Base-by-base conservation (phyloP, 2,329 filamentous ascomycete species). In the Apiospora koreana region DNA sequence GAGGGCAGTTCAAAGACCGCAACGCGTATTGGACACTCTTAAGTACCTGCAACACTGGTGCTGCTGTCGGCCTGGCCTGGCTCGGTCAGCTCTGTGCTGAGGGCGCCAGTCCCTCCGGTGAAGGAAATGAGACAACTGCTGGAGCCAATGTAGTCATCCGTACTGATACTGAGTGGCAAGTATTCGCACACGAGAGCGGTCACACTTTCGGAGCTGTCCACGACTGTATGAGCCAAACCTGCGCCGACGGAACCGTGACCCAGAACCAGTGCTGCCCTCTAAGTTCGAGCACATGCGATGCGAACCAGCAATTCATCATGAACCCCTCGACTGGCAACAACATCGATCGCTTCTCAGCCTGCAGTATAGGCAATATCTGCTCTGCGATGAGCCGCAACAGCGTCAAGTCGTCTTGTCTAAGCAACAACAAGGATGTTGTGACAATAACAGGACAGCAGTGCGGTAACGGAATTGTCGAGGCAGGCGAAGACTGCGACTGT, bases 151-250 rank as follows among this genome's bases (percentile, higher is more conserved):
- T 99, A 0, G 94, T 99, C 28, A 91, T 96, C 35, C 90, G 90
- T 73, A 97, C 94, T 0, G 86, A 88, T 28, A 92, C 90, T 3
- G 95, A 97, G 79, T 98, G 95, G 95, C 94, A 98, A 80, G 93
- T 98, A 71, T 94, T 98, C 81, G 95, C 95, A 41, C 95, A 98
- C 79, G 95, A 98, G 81, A 91, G 92, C 3, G 95, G 95, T 1
- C 95, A 98, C 80, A 98, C 94, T 0, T 98, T 97, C 80, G 95
- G 95, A 64, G 96, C 95, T 6, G 94, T 98, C 12, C 96, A 99
- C 81, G 96, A 99, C 81, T 99, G 96, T 81, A 92, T 89, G 2
- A 79, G 84, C 0, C 72, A 81, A n/a, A 87, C 92, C 2, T 98
- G 95, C 79, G 76, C 77, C 8, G 86, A 93, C 71, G 86, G 88